Conservation (phyloP, 139 green algal species). For the Desmodesmus armatus region DNA sequence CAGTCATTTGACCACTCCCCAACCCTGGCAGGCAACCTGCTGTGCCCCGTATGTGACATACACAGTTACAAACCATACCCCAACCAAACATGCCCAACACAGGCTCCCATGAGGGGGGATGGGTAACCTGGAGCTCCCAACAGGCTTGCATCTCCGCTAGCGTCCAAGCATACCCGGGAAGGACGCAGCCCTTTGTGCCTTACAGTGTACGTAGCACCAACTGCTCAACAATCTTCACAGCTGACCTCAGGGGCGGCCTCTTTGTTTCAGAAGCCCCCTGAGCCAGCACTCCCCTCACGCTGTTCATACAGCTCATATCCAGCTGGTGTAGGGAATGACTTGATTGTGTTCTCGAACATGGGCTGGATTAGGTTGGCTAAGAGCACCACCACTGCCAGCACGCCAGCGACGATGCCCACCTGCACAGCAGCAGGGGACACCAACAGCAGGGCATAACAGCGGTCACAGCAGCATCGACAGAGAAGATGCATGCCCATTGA, state of each 20-base stretch:
- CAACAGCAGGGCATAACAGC: constrained; percentile 8
- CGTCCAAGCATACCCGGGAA: not conserved
- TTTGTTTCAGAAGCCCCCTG: no score
- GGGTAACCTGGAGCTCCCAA: not conserved
- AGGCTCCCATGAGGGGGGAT: no score
- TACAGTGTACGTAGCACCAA: not conserved
- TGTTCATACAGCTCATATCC: constrained; percentile 22
- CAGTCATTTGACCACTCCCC: no score
- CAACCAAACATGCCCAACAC: no score
- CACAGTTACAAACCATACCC: no score
- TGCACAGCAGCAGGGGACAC: not conserved
- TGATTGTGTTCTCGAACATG: constrained; percentile 38
- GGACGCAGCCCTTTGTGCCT: not conserved
- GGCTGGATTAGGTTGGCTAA: constrained; percentile 14
- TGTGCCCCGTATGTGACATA: no score
- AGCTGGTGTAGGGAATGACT: constrained; percentile 34
- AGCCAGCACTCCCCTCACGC: not conserved
- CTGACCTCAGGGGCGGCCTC: no score
- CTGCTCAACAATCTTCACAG: not conserved
- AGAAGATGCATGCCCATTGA: no score
- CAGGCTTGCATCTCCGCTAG: not conserved
- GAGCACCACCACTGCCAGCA: constrained; percentile 33
- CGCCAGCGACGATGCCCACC: constrained; percentile 35
- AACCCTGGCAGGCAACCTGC: no score
- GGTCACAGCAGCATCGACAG: not conserved